These are phyloP conservation scores for Xylaria cubensis DNA, from an alignment of 495 filamentous ascomycete genomes.

Conservation along the genomic window DNA sequence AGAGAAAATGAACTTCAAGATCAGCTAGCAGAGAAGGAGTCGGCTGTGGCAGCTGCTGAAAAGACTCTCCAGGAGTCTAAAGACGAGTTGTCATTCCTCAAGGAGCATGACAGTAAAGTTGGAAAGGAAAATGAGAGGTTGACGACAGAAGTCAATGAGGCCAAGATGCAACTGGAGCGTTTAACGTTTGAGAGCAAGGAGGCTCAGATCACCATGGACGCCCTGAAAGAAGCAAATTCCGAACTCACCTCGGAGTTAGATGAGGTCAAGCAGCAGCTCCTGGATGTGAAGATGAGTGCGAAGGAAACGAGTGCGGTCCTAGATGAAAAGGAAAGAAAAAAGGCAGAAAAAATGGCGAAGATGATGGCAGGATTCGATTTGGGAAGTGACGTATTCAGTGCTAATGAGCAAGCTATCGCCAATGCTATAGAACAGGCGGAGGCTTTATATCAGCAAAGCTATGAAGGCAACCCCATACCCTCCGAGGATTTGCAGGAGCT, in stretches of 20 bases:
- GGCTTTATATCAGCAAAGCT: constrained; percentile 74
- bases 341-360: constrained; percentile 98
- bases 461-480: constrained; percentile 76
- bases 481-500: constrained; percentile 82
- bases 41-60: constrained; percentile 77
- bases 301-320: constrained; percentile 87
- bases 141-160: constrained; percentile 81
- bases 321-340: constrained; percentile 98
- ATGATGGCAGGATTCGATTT: constrained; percentile 99
- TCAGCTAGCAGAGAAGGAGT: constrained; percentile 91
- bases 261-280: constrained; percentile 93
- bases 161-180: constrained; percentile 95
- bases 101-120: constrained; percentile 79
- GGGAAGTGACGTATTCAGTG: constrained; percentile 85
- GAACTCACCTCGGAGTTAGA: constrained; percentile 92
- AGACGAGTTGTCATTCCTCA: constrained; percentile 80
- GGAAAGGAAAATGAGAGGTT: constrained; percentile 88
- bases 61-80: constrained; percentile 77
- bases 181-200: constrained; percentile 96
- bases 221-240: constrained; percentile 91
- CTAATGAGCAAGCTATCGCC: constrained; percentile 84
- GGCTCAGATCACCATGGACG: constrained; percentile 95
- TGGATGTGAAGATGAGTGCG: constrained; percentile 93
- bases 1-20: constrained; percentile 97
- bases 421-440: constrained; percentile 83